A percentile compares a stretch with the other conserved stretches of the same genome.
Evolutionary conservation across 2,329 filamentous ascomycete genomes (phyloP).

Genomic region (Pestalotiopsis fici): DNA sequence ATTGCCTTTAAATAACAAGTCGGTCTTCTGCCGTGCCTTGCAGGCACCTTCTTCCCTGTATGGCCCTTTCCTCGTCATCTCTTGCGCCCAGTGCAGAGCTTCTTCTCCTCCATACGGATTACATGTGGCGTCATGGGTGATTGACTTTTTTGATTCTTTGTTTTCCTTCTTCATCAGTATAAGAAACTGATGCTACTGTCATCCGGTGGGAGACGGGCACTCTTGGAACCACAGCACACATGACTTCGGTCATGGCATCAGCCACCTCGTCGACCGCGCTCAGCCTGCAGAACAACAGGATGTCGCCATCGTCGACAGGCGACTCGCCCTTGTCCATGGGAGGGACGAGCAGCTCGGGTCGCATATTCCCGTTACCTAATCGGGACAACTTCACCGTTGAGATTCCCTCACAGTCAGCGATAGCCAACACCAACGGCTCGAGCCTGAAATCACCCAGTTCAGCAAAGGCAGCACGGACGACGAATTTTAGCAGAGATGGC

Average conservation of each 20-base stretch:
- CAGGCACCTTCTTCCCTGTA: constrained; percentile 4
- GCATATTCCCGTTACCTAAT: constrained; percentile 45
- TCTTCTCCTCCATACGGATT: background rate
- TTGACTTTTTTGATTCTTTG: constrained; percentile 1
- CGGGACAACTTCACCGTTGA: constrained; percentile 52
- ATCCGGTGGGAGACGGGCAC: background rate
- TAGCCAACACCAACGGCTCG: constrained; percentile 40
- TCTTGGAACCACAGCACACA: background rate
- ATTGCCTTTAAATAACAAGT: constrained; percentile 10
- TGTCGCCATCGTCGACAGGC: constrained; percentile 56
- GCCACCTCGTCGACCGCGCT: constrained; percentile 18
- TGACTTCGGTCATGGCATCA: constrained; percentile 13
- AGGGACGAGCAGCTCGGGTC: constrained; percentile 35
- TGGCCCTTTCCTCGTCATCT: constrained; percentile 6
- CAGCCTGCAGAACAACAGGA: constrained; percentile 32
- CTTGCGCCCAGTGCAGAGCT: background rate
- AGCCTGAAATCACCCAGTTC: constrained; percentile 53
- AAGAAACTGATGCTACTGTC: background rate
- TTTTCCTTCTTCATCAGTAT: background rate
- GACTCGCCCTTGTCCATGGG: constrained; percentile 50
- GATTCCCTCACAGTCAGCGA: constrained; percentile 42
- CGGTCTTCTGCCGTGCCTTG: constrained; percentile 12
- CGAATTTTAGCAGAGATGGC: constrained; percentile 55
- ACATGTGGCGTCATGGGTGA: constrained; percentile 10
- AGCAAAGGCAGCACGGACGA: constrained; percentile 47